Conservation (phyloP, 2,329 filamentous ascomycete species). For the Lasiodiplodia sp. region DNA sequence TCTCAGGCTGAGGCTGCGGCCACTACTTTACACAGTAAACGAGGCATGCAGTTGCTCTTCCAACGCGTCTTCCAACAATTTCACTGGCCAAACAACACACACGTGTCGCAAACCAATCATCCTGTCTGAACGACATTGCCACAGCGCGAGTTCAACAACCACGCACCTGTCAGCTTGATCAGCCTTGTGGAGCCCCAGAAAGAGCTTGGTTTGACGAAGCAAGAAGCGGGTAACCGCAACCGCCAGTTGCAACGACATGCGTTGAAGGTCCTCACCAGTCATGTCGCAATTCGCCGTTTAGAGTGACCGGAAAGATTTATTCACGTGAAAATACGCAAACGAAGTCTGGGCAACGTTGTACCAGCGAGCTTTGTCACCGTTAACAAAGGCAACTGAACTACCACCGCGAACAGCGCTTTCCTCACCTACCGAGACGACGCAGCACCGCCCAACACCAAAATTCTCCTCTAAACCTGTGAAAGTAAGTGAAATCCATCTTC, state of each 20-base stretch:
- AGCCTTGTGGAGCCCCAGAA: not conserved
- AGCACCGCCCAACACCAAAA: not conserved
- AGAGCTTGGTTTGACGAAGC: not conserved
- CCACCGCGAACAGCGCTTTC: conserved; percentile 10
- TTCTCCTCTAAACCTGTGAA: not conserved
- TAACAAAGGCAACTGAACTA: conserved; percentile 3
- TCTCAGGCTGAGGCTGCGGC: not conserved
- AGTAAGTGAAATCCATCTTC: not conserved
- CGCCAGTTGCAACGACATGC: not conserved
- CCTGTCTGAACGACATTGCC: not conserved
- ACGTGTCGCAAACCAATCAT: conserved; percentile 2
- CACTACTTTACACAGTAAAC: not conserved
- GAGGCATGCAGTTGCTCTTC: not conserved
- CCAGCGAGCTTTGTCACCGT: not conserved
- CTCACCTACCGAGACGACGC: not conserved
- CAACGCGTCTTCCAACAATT: conserved; percentile 8
- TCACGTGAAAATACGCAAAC: not conserved
- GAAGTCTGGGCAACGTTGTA: not conserved
- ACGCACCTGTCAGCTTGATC: not conserved
- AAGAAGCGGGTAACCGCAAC: not conserved
- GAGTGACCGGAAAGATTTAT: too few species aligned
- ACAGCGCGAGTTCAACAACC: not conserved
- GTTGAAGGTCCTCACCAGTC: not conserved
- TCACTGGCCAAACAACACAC: not conserved
- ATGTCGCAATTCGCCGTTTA: not conserved